A percentile compares a stretch with the other conserved stretches of the same genome.
phyloP scores from a whole-genome alignment of 768 basidiomycete genomes.

The Macrolepiota fuliginosa region DNA sequence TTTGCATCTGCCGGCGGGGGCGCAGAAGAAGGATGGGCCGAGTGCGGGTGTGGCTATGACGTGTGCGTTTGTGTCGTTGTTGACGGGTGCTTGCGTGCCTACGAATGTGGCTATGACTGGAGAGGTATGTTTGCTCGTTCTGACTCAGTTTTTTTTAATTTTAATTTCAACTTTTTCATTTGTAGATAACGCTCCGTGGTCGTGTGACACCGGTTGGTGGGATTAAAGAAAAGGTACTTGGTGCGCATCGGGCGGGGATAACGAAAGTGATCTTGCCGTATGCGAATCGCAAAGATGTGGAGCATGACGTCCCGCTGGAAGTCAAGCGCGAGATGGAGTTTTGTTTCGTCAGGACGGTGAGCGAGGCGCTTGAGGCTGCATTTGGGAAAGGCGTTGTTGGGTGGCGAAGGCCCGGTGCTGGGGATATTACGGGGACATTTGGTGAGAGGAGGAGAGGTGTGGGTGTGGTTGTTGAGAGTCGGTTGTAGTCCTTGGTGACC shows the following conservation, averaged over 20 bases:
- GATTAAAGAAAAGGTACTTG: slow-evolving; percentile 89
- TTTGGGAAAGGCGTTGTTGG: slow-evolving; percentile 69
- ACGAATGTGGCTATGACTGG: slow-evolving; percentile 86
- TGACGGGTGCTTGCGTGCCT: slow-evolving; percentile 74
- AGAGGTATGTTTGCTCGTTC: slow-evolving; percentile 47
- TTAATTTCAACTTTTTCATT: neutral
- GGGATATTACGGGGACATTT: neutral
- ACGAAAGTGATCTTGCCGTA: slow-evolving; percentile 82
- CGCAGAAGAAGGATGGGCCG: slow-evolving; percentile 92
- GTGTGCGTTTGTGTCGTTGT: slow-evolving; percentile 83
- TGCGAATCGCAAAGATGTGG: slow-evolving; percentile 85
- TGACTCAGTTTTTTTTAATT: neutral
- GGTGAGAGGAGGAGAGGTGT: neutral
- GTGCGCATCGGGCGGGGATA: slow-evolving; percentile 84
- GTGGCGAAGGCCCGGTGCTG: slow-evolving; percentile 50
- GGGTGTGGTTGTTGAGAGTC: slow-evolving; percentile 45
- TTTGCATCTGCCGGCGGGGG: slow-evolving; percentile 84
- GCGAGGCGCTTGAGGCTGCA: slow-evolving; percentile 80
- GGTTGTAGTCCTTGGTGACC: slow-evolving; percentile 32
- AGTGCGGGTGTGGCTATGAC: slow-evolving; percentile 89
- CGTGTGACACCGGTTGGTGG: slow-evolving; percentile 84
- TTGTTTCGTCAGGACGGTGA: slow-evolving; percentile 74
- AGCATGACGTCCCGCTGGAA: slow-evolving; percentile 77
- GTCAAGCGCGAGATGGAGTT: slow-evolving; percentile 76
- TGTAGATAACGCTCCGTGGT: slow-evolving; percentile 77